Base-by-base conservation (phyloP, 2,329 filamentous ascomycete genomes). In the Colletotrichum godetiae region DNA sequence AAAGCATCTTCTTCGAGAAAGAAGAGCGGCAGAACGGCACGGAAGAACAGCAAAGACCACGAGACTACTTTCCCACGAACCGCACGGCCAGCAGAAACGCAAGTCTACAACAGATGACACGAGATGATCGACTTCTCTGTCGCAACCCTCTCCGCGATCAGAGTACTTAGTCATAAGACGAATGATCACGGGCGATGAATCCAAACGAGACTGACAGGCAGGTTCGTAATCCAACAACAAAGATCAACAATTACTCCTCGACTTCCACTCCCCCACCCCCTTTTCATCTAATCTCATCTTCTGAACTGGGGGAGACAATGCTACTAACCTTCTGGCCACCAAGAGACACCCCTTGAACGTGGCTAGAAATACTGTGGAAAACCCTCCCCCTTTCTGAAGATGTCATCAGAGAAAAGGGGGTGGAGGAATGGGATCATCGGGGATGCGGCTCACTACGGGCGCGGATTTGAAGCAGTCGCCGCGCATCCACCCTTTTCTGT, bases 381-480 rank as follows among this genome's bases (percentile, higher is more conserved):
- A 19, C 19, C 42, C 22, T 55, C 22, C 52, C 52, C 27, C 24
- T 13, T 19, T 24, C 52, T 29, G n/a, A 24, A 55, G 52, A 27
- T 24, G 22, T 29, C 12, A 24, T 24, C 22, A 29, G 27, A 19
- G 15, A 29, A 55, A 55, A 55, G 11, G 22, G 52, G 53, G 15
- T 29, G 37, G 7, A 1, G 22, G 7, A 37, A 65, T 59, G 68
- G 72, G 64, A 67, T 60, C 42, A 78, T 33, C 80, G 81, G 81
- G 81, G 83, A 86, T 87, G 89, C 86, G 90, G 90, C 89, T 95
- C 93, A 95, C 93, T 95, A 94, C 93, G 93, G 93, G 93, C 92
- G 93, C 93, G 78, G 88, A 94, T 85, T 92, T 83, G 84, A 87
- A 82, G 81, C 83, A 82, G 81, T 70, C 74, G 76, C 60, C 76